A percentile compares a stretch with the other conserved stretches of the same genome.
phyloP scores from a whole-genome alignment of 257 asterid genomes.

The Lithospermum erythrorhizon region DNA sequence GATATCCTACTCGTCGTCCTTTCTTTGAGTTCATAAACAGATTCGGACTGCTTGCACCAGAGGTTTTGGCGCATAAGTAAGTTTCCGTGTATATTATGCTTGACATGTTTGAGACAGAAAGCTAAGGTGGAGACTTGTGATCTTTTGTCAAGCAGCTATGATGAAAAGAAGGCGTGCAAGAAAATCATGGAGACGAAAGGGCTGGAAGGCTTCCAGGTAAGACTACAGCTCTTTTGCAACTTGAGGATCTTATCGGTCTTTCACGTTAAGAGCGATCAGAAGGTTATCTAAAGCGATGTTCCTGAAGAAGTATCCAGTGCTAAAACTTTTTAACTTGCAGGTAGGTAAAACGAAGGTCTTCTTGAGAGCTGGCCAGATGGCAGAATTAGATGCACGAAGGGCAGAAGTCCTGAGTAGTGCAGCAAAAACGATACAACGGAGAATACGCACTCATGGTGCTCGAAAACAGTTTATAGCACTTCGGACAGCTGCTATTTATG shows the following conservation, averaged over 20 bases:
- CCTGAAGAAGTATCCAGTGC: not conserved
- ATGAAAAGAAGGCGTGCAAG: constrained; percentile 72
- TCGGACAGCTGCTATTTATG: constrained; percentile 48
- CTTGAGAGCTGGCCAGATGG: constrained; percentile 99
- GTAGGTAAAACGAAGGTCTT: constrained; percentile 92
- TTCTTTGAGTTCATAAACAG: constrained; percentile 86
- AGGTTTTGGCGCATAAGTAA: constrained; percentile 72
- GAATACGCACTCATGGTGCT: constrained; percentile 69
- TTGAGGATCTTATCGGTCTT: not conserved
- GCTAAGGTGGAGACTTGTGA: not conserved
- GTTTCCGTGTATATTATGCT: constrained; percentile 11
- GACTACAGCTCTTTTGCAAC: constrained; percentile 1
- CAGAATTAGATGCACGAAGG: constrained; percentile 92
- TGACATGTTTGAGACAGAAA: too few species aligned
- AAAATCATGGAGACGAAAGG: constrained; percentile 87
- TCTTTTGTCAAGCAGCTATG: constrained; percentile 50
- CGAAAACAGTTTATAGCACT: constrained; percentile 55
- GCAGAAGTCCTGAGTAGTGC: constrained; percentile 82
- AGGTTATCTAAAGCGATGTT: not conserved
- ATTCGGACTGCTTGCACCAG: constrained; percentile 95
- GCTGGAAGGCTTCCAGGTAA: constrained; percentile 85
- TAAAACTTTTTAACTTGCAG: constrained; percentile 25
- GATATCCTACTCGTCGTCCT: constrained; percentile 97
- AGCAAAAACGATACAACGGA: constrained; percentile 74
- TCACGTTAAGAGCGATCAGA: too few species aligned